phyloP scores from a whole-genome alignment of 2,329 filamentous ascomycete genomes.

The Epichloe brachyelytri region DNA sequence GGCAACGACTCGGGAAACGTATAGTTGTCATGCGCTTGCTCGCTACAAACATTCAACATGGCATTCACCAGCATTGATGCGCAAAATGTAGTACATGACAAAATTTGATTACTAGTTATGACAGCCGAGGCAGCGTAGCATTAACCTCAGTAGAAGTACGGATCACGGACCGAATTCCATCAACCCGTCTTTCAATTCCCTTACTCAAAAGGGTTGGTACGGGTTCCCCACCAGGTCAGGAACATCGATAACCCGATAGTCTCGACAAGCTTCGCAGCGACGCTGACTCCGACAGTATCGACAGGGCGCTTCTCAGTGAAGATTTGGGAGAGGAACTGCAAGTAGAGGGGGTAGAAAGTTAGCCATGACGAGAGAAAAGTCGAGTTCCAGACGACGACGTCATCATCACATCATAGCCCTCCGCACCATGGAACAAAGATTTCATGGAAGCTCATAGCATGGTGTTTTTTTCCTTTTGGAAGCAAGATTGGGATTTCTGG shows the following conservation, averaged over 20 bases:
- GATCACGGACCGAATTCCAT: neutral
- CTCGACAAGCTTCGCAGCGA: slow-evolving; percentile 77
- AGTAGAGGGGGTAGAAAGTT: neutral
- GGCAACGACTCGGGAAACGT: too few relatives aligned
- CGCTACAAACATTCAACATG: too few relatives aligned
- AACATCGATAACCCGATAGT: slow-evolving; percentile 84
- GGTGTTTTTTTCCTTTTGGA: neutral
- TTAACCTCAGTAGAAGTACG: neutral
- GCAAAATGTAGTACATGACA: neutral
- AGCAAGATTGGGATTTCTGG: neutral
- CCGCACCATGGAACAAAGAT: neutral
- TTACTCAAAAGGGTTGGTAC: slow-evolving; percentile 82
- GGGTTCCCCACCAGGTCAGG: slow-evolving; percentile 95
- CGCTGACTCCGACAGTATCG: slow-evolving; percentile 78
- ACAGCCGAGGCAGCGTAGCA: neutral
- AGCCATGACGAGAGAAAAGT: neutral
- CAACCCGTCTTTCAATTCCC: neutral
- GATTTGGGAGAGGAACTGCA: slow-evolving; percentile 71
- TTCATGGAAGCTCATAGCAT: neutral
- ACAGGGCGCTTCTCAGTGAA: slow-evolving; percentile 84
- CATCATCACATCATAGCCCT: neutral
- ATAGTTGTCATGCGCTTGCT: too few relatives aligned
- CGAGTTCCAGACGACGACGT: neutral
- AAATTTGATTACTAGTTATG: slow-evolving; percentile 2
- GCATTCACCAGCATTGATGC: neutral